These are phyloP conservation scores for Thelephora aurantiotincta DNA, from an alignment of 768 basidiomycete genomes.

Conservation along the genomic window DNA sequence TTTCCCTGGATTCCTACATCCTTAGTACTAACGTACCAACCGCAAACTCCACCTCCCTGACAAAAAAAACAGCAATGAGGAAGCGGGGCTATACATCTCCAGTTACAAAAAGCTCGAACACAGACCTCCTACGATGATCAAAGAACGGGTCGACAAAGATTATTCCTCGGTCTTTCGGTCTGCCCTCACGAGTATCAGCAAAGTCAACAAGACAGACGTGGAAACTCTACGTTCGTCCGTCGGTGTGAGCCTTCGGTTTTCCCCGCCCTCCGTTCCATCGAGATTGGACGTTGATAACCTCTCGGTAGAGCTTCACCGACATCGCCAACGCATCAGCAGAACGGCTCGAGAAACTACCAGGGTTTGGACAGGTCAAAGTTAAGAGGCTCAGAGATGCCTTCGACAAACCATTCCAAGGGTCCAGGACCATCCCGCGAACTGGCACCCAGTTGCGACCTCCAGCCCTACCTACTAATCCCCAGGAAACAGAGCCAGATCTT, in stretches of 20 bases:
- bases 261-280: not conserved
- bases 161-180: slow-evolving; percentile 70
- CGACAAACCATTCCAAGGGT: slow-evolving; percentile 61
- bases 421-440: no score
- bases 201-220: slow-evolving; percentile 96
- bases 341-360: slow-evolving; percentile 72
- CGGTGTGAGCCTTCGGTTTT: slow-evolving; percentile 40
- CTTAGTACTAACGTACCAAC: not conserved
- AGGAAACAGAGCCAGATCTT: no score
- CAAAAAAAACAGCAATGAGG: slow-evolving; percentile 48
- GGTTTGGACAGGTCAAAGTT: slow-evolving; percentile 90
- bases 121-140: slow-evolving; percentile 86
- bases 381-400: slow-evolving; percentile 85
- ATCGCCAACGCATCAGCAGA: slow-evolving; percentile 64
- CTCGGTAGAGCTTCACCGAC: slow-evolving; percentile 64
- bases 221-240: slow-evolving; percentile 85
- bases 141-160: slow-evolving; percentile 86
- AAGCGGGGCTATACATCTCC: slow-evolving; percentile 83
- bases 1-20: not conserved
- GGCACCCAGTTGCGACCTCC: no score
- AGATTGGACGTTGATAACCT: not conserved
- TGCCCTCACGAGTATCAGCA: slow-evolving; percentile 76
- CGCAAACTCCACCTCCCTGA: not conserved
- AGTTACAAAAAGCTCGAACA: slow-evolving; percentile 91
- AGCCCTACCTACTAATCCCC: no score